phyloP scores from a whole-genome alignment of 192 early-diverging fungal species.

The Glomus cerebriforme region DNA sequence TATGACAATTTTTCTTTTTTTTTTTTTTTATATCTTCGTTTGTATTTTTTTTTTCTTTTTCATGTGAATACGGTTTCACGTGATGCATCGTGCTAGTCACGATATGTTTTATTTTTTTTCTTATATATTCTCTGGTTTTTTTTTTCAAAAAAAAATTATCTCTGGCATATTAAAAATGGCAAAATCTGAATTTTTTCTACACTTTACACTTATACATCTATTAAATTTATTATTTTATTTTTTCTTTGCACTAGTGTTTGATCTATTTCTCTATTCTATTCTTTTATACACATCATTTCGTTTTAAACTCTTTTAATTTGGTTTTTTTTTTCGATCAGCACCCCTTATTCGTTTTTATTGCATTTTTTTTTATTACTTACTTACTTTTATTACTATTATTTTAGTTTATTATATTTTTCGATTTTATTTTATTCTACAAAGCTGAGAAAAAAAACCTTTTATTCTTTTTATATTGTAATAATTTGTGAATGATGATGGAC shows the following conservation, averaged over 20 bases:
- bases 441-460: not conserved
- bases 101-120: not conserved
- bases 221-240: not conserved
- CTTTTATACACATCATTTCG: not conserved
- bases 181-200: slow-evolving; percentile 10
- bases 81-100: not conserved
- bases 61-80: not conserved
- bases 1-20: not conserved
- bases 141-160: not conserved
- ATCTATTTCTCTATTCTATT: not conserved
- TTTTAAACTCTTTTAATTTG: not conserved
- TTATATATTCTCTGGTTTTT: not conserved
- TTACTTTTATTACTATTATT: not conserved
- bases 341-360: not conserved
- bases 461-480: slow-evolving; percentile 5
- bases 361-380: not conserved
- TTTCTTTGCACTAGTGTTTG: not conserved
- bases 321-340: not conserved
- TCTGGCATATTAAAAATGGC: slow-evolving; percentile 20
- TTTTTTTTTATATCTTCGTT: not conserved
- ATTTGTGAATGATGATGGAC: slow-evolving; percentile 23
- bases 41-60: slow-evolving; percentile 7
- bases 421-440: not conserved
- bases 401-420: not conserved
- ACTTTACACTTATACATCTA: not conserved